A percentile compares a stretch with the other conserved stretches of the same genome.
Conservation (phyloP, 2,329 filamentous ascomycete genomes). For the Pseudogymnoascus sp. region DNA sequence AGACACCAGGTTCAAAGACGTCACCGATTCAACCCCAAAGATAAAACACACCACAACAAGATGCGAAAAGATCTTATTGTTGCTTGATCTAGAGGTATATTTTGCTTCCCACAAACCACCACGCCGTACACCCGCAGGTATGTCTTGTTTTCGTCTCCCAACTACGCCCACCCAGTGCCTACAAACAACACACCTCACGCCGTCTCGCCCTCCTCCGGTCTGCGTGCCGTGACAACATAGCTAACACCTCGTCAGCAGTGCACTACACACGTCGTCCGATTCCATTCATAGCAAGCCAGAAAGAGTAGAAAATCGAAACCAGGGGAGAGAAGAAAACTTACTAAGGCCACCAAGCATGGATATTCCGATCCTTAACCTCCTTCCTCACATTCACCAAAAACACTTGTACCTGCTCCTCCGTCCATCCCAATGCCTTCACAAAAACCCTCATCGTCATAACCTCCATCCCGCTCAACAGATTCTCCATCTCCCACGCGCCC, state of each 20-base stretch:
- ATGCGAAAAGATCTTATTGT: background rate
- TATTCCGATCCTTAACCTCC: constrained; percentile 25
- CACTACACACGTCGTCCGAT: background rate
- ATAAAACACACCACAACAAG: background rate
- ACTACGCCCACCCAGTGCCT: background rate
- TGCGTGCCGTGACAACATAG: background rate
- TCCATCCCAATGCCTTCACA: constrained; percentile 29
- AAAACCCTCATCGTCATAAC: constrained; percentile 30
- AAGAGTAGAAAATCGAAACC: too few species aligned
- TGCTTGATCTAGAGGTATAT: background rate
- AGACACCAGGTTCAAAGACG: background rate
- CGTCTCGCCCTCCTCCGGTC: background rate
- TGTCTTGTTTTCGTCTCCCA: background rate
- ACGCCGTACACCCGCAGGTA: background rate
- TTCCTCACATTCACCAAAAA: constrained; percentile 29
- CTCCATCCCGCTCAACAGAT: constrained; percentile 26
- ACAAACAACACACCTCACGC: background rate
- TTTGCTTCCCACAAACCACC: background rate
- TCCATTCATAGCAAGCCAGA: background rate
- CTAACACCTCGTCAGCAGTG: background rate
- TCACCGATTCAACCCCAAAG: background rate
- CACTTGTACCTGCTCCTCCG: constrained; percentile 26
- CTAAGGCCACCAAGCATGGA: constrained; percentile 10
- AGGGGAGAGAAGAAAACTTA: background rate
- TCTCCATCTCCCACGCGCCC: constrained; percentile 14